Base-by-base conservation (phyloP, 345 rosid genomes). In the Euphorbia tirucalli region DNA sequence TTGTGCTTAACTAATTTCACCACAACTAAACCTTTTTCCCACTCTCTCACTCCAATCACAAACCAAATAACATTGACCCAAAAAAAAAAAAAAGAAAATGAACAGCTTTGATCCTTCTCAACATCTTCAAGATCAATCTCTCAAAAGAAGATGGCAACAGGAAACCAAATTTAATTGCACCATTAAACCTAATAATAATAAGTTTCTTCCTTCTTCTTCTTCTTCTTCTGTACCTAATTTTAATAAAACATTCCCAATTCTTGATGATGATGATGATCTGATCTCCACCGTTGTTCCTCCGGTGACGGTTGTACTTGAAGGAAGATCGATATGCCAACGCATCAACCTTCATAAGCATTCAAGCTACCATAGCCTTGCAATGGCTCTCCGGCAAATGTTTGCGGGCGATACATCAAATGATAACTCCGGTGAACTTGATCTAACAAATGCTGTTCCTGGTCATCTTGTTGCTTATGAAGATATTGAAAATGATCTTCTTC, bases 311-410 rank as follows among this genome's bases (percentile, higher is more conserved):
- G 95, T 83, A 39, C 89, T 90, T 0, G 96, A 93, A 74, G 98
- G 98, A 69, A 93, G 98, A 49, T 85, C 96, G 32, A 93, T 93
- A 76, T 89, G 98, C 82, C 98, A 89, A 50, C 87, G 96, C 70
- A 85, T 93, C 78, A 86, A 84, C 71, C 86, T 93, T 46, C 93
- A 90, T 22, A 86, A 88, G 61, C 98, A 90, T 80, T 85, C 73
- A 50, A 87, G 93, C 83, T 93, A 93, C 80, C 80, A 87, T 10
- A 90, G 96, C 75, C 86, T 93, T 1, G 98, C 98, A 46, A 82
- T 69, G 84, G 91, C 93, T 67, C 83, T 93, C 24, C 81, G 96
- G 71, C 87, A 90, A 69, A 89, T 93, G 96, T 93, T 90, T 65
- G 95, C 86, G 2, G 91, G 88, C 35, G 91, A 76, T n/a, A 73